Evolutionary conservation across 2,329 filamentous ascomycete genomes (phyloP).

Genomic region (Pestalotiopsis sp.): DNA sequence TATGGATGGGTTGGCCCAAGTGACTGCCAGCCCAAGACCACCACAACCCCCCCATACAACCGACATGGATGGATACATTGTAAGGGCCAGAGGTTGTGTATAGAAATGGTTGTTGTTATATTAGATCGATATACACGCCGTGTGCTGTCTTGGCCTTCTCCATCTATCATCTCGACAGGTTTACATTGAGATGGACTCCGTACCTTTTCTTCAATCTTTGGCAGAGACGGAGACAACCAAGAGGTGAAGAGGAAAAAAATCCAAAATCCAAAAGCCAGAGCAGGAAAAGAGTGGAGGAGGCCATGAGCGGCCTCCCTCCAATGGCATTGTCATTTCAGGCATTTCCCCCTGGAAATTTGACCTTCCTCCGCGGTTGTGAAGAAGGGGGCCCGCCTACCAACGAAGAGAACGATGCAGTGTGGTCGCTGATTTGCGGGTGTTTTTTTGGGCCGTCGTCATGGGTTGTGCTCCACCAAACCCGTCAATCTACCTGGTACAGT

Average conservation of each 20-base stretch:
- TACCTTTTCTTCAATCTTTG: no score
- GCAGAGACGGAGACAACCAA: background rate
- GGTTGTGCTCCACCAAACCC: background rate
- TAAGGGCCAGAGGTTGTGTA: no score
- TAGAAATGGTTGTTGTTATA: no score
- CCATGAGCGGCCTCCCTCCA: background rate
- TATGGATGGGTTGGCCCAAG: no score
- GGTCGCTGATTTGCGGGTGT: background rate
- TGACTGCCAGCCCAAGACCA: no score
- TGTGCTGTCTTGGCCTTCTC: no score
- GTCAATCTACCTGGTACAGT: background rate
- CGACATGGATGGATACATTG: no score
- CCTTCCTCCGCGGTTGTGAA: conserved; percentile 2
- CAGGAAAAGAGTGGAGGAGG: background rate
- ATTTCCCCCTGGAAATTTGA: conserved; percentile 1
- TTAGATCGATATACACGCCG: no score
- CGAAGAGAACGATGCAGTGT: background rate
- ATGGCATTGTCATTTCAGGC: background rate
- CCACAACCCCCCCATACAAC: no score
- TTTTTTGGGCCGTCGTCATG: background rate
- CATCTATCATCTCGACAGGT: no score
- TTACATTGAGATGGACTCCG: no score
- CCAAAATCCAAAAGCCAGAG: background rate
- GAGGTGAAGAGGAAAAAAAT: background rate
- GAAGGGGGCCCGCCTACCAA: background rate